Percentiles rank a stretch among this genome's conserved stretches.
phyloP scores from a whole-genome alignment of 2,329 filamentous ascomycete genomes.

The Leptographium galeiforme region DNA sequence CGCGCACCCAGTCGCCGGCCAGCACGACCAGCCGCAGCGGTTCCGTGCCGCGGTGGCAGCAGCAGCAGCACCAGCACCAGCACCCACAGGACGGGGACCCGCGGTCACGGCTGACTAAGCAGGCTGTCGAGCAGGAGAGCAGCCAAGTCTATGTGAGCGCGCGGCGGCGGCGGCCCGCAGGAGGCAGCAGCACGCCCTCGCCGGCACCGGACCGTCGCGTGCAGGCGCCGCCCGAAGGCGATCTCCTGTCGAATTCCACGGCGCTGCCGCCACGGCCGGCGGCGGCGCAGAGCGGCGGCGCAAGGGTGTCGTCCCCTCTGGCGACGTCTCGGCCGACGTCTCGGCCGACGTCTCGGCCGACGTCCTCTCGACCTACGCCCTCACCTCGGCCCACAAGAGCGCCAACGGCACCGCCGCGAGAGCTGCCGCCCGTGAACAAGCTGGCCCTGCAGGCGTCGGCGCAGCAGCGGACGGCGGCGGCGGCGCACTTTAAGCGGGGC shows the following conservation, averaged over 20 bases:
- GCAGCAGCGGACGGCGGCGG: slow-evolving; percentile 65
- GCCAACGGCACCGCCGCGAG: not conserved
- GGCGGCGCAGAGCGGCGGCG: slow-evolving; percentile 9
- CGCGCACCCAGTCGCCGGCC: slow-evolving; percentile 37
- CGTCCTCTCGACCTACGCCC: slow-evolving; percentile 23
- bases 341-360: slow-evolving; percentile 30
- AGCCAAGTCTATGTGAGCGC: slow-evolving; percentile 80
- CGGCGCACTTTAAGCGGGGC: slow-evolving; percentile 83
- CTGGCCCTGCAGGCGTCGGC: slow-evolving; percentile 62
- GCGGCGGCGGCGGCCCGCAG: slow-evolving; percentile 59
- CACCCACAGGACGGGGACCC: slow-evolving; percentile 31
- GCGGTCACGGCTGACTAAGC: slow-evolving; percentile 52
- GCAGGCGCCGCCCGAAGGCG: slow-evolving; percentile 27
- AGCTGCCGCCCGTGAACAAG: slow-evolving; percentile 52
- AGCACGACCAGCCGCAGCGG: slow-evolving; percentile 29
- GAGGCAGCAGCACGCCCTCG: slow-evolving; percentile 16
- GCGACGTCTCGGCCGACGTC: no score
- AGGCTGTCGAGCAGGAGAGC: slow-evolving; percentile 65
- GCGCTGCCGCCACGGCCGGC: slow-evolving; percentile 18
- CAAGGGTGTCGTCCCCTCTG: slow-evolving; percentile 14
- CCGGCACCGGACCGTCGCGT: slow-evolving; percentile 29
- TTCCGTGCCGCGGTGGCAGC: slow-evolving; percentile 48
- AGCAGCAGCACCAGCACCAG: no score
- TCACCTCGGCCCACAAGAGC: slow-evolving; percentile 1
- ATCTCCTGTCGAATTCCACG: slow-evolving; percentile 48